Evolutionary conservation across 768 basidiomycete genomes (phyloP).

Genomic region (Kwoniella europaea): DNA sequence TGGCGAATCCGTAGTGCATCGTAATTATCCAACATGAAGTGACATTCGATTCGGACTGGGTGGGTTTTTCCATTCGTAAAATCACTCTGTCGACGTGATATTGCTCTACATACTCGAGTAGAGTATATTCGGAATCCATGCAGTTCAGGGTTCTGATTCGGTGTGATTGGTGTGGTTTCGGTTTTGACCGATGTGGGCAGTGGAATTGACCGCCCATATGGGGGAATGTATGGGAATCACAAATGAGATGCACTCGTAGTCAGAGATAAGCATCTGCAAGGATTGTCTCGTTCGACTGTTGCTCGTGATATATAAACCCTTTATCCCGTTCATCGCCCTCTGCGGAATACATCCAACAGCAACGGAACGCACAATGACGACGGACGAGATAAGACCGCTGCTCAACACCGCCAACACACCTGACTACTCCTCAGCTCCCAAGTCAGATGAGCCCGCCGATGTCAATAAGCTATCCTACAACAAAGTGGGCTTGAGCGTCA

Average conservation of each 20-base stretch:
- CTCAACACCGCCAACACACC: neutral
- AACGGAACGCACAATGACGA: neutral
- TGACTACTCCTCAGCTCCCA: neutral
- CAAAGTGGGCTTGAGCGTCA: conserved; percentile 38
- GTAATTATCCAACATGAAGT: neutral
- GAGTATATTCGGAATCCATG: neutral
- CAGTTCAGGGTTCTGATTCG: neutral
- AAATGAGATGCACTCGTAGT: too few species aligned
- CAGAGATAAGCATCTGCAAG: neutral
- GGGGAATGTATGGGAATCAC: too few species aligned
- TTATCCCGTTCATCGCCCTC: neutral
- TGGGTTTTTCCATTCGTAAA: neutral
- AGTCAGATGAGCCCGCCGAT: conserved; percentile 4
- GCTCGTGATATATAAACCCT: neutral
- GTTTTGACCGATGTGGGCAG: neutral
- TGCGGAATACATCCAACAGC: neutral
- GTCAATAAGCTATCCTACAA: conserved; percentile 38
- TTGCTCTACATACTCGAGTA: neutral
- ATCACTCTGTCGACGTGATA: too few species aligned
- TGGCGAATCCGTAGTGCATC: neutral
- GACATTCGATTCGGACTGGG: neutral
- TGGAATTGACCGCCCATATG: too few species aligned
- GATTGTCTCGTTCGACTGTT: neutral
- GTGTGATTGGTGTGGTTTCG: neutral
- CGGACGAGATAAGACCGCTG: conserved; percentile 7